phyloP scores from a whole-genome alignment of 192 early-diverging fungal genomes.

The Haplosporangium gracile region DNA sequence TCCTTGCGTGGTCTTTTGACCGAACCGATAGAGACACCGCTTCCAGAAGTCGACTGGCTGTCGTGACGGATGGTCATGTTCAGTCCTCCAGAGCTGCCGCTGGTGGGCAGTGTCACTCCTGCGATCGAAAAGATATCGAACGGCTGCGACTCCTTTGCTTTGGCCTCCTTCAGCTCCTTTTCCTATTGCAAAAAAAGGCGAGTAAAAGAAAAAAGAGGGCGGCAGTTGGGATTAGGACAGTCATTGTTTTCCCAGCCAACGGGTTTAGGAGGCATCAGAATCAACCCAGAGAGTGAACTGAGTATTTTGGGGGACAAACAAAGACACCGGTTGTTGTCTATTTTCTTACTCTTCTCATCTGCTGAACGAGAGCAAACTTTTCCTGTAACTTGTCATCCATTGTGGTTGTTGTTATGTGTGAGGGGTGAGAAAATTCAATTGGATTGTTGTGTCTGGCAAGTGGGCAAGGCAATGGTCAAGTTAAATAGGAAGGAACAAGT shows the following conservation, averaged over 20 bases:
- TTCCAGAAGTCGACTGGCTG: slow-evolving; percentile 14
- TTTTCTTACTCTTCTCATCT: slow-evolving; percentile 46
- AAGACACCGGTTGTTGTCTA: not conserved
- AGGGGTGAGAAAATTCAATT: not conserved
- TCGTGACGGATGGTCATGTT: slow-evolving; percentile 54
- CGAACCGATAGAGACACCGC: slow-evolving; percentile 17
- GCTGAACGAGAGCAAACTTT: slow-evolving; percentile 52
- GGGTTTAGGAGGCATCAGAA: not conserved
- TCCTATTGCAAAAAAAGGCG: slow-evolving; percentile 20
- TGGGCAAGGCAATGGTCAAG: not conserved
- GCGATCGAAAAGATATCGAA: slow-evolving; percentile 52
- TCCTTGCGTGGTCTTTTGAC: slow-evolving; percentile 48
- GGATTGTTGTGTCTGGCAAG: not conserved
- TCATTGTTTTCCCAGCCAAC: not conserved
- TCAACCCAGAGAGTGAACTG: not conserved
- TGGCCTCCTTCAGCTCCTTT: slow-evolving; percentile 47
- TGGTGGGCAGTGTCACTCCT: slow-evolving; percentile 30
- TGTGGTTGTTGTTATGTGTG: not conserved
- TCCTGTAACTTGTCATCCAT: slow-evolving; percentile 48
- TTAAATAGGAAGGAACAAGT: not conserved
- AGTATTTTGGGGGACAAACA: not conserved
- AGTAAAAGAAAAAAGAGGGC: not conserved
- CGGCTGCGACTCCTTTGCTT: slow-evolving; percentile 45
- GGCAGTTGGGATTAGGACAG: slow-evolving; percentile 10
- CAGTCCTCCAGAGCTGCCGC: slow-evolving; percentile 16